phyloP scores from a whole-genome alignment of 805 yeast species.

The Torulaspora delbrueckii region DNA sequence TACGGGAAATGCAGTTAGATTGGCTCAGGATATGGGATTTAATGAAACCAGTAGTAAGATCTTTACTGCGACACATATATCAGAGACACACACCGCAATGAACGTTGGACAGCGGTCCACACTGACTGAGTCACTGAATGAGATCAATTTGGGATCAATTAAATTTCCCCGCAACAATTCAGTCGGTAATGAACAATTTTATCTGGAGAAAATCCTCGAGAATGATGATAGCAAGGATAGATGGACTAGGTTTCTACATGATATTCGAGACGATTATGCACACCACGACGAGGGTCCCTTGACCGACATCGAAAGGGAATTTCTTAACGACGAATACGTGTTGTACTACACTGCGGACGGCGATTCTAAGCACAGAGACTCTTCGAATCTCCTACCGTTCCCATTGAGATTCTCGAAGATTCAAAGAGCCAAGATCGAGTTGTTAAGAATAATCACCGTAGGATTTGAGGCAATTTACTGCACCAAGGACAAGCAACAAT shows the following conservation, averaged over 20 bases:
- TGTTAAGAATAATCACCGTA: conserved; percentile 70
- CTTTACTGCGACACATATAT: conserved; percentile 75
- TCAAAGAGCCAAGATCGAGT: conserved; percentile 75
- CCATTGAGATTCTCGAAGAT: conserved; percentile 51
- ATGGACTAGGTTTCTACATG: conserved; percentile 22
- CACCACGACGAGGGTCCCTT: conserved; percentile 10
- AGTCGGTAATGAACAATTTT: conserved; percentile 33
- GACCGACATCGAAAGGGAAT: conserved; percentile 29
- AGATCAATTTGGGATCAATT: conserved; percentile 47
- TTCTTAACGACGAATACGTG: conserved; percentile 33
- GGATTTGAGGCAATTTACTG: conserved; percentile 83
- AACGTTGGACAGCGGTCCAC: conserved; percentile 74
- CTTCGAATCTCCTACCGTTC: conserved; percentile 12
- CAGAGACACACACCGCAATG: conserved; percentile 80
- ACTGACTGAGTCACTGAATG: conserved; percentile 67
- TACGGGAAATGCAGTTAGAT: conserved; percentile 77
- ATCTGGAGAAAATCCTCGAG: conserved; percentile 26
- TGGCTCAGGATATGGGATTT: conserved; percentile 83
- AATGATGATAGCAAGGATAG: conserved; percentile 24
- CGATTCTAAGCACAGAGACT: conserved; percentile 6
- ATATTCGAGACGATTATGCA: conserved; percentile 8
- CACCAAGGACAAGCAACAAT: conserved; percentile 41
- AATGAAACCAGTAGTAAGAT: conserved; percentile 69
- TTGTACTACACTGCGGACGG: conserved; percentile 23
- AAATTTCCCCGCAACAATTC: conserved; percentile 15